These are phyloP conservation scores for Talaromyces albobiverticillius DNA, from an alignment of 2,329 filamentous ascomycete species.

Conservation along the genomic window DNA sequence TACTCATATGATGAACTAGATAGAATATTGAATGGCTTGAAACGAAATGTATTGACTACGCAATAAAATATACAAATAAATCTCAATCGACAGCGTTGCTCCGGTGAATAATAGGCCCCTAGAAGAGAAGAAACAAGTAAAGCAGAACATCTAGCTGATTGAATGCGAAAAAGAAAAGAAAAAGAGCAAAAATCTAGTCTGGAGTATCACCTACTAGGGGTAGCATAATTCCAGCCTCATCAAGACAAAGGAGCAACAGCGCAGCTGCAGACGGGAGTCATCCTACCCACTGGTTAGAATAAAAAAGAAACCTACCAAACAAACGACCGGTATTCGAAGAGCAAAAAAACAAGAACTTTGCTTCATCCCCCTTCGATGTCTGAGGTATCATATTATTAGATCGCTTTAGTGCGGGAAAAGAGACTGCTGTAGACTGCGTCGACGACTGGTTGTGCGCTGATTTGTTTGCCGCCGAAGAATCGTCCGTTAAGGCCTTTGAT, in stretches of 20 bases:
- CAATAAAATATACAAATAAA: slow-evolving; percentile 15
- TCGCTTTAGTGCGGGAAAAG: slow-evolving; percentile 81
- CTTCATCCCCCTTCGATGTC: neutral
- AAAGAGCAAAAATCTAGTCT: slow-evolving; percentile 1
- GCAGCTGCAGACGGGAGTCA: slow-evolving; percentile 14
- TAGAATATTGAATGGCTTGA: neutral
- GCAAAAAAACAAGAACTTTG: too few species aligned
- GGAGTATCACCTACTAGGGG: slow-evolving; percentile 17
- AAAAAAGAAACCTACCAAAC: slow-evolving; percentile 30
- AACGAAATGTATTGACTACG: neutral
- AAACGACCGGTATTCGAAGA: slow-evolving; percentile 17
- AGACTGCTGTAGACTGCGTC: slow-evolving; percentile 98
- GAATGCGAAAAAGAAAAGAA: neutral
- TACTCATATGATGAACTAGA: neutral
- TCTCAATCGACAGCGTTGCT: neutral
- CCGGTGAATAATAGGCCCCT: slow-evolving; percentile 11
- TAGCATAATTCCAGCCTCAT: slow-evolving; percentile 13
- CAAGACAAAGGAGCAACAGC: slow-evolving; percentile 1
- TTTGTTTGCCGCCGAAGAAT: slow-evolving; percentile 89
- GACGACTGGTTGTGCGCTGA: slow-evolving; percentile 92
- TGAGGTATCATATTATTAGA: slow-evolving; percentile 47
- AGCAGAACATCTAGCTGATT: neutral
- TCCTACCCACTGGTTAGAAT: slow-evolving; percentile 24
- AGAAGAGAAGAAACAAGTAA: slow-evolving; percentile 5
- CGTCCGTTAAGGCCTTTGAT: slow-evolving; percentile 97